Evolutionary conservation across 768 basidiomycete species (phyloP).

Genomic region (Tephrocybe sp.): DNA sequence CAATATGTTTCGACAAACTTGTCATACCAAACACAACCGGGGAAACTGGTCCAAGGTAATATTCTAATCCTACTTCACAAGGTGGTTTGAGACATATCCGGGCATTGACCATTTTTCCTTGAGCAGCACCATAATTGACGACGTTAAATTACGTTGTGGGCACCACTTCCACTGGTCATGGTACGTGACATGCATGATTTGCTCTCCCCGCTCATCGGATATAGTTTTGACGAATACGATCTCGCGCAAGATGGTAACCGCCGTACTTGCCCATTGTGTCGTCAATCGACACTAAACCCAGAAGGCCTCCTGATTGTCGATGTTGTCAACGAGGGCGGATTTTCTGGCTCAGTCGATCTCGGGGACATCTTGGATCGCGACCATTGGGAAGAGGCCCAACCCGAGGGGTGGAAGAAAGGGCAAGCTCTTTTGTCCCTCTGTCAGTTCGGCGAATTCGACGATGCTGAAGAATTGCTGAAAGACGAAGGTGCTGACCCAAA

Average conservation of each 20-base stretch:
- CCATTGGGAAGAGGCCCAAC: constrained; percentile 13
- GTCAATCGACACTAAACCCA: constrained; percentile 7
- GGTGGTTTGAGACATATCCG: not conserved
- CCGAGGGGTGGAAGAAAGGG: constrained; percentile 11
- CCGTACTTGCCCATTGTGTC: constrained; percentile 8
- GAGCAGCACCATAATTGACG: constrained; percentile 8
- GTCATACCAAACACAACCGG: constrained; percentile 8
- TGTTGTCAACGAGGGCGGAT: constrained; percentile 11
- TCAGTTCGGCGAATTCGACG: constrained; percentile 3
- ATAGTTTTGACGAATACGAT: constrained; percentile 13
- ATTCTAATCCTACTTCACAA: not conserved
- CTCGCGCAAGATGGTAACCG: constrained; percentile 9
- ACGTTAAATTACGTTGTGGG: constrained; percentile 9
- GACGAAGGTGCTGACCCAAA: constrained; percentile 9
- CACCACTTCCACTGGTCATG: constrained; percentile 13
- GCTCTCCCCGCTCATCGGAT: not conserved
- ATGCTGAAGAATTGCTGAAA: constrained; percentile 9
- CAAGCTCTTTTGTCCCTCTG: constrained; percentile 10
- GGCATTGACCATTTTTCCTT: not conserved
- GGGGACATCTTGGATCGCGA: constrained; percentile 10
- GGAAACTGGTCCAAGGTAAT: constrained; percentile 9
- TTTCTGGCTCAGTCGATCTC: constrained; percentile 11
- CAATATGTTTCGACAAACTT: constrained; percentile 6
- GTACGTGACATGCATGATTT: not conserved
- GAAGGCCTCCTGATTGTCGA: constrained; percentile 7